Conservation (phyloP, 2,329 filamentous ascomycete genomes). For the Epicoccum nigrum region DNA sequence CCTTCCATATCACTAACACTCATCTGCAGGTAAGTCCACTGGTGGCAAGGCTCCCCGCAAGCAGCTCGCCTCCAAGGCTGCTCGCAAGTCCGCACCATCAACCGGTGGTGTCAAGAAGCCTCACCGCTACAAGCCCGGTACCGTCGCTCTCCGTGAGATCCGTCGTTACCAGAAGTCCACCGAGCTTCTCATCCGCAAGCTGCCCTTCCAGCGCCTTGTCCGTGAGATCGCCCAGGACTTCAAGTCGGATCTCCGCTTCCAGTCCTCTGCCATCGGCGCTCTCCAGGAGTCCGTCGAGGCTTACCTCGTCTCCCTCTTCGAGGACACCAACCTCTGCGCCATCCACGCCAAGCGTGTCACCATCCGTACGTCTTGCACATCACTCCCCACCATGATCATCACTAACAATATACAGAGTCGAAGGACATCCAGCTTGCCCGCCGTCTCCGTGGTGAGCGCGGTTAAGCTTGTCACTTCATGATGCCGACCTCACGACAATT, state of each 20-base stretch:
- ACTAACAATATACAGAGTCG: constrained; percentile 66
- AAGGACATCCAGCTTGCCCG: constrained; percentile 94
- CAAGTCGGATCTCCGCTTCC: constrained; percentile 83
- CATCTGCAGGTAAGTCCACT: constrained; percentile 69
- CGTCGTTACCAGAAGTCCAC: constrained; percentile 87
- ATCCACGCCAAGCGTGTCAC: constrained; percentile 97
- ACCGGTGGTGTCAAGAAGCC: constrained; percentile 74
- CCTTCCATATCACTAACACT: constrained; percentile 35
- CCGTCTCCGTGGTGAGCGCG: constrained; percentile 61
- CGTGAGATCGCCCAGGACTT: constrained; percentile 73
- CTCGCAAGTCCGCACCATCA: constrained; percentile 96
- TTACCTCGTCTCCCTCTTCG: constrained; percentile 94
- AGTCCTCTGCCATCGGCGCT: constrained; percentile 91
- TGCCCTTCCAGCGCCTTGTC: constrained; percentile 80
- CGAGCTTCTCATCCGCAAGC: constrained; percentile 81
- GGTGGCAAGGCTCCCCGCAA: constrained; percentile 80
- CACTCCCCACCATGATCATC: neutral
- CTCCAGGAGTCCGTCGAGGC: constrained; percentile 96
- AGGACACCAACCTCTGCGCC: constrained; percentile 93
- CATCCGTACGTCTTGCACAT: constrained; percentile 58
- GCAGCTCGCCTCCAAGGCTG: constrained; percentile 99
- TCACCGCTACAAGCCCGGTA: constrained; percentile 64
- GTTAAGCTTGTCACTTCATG: constrained; percentile 48
- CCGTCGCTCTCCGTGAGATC: constrained; percentile 89
- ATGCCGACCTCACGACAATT: constrained; percentile 32